Evolutionary conservation across 1,139 yeast genomes (phyloP).

Genomic region (Debaryomyces singareniensis): DNA sequence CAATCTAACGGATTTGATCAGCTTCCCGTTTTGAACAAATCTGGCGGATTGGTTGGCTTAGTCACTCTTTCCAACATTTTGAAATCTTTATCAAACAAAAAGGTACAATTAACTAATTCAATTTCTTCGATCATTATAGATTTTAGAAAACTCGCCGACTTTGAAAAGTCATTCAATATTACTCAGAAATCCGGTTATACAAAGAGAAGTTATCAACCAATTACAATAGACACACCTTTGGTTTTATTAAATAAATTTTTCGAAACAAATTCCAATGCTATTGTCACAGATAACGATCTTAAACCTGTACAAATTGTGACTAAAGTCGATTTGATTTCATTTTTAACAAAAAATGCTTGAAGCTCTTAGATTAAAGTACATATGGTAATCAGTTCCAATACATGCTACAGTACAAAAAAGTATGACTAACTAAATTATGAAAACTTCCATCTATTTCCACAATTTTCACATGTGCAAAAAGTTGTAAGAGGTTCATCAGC

Average conservation of each 20-base stretch:
- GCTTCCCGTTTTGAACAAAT: slow-evolving; percentile 62
- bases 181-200: slow-evolving; percentile 54
- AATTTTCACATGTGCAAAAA: slow-evolving; percentile 93
- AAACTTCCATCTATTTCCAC: slow-evolving; percentile 98
- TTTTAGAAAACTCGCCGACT: slow-evolving; percentile 66
- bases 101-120: slow-evolving; percentile 53
- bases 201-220: slow-evolving; percentile 61
- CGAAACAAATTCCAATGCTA: slow-evolving; percentile 82
- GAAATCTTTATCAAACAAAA: slow-evolving; percentile 60
- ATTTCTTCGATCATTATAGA: slow-evolving; percentile 64
- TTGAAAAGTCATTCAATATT: slow-evolving; percentile 61
- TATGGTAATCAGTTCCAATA: too few species aligned
- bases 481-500: slow-evolving; percentile 99
- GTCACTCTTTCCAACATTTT: slow-evolving; percentile 73
- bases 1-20: slow-evolving; percentile 82
- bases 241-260: slow-evolving; percentile 70
- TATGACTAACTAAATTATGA: slow-evolving; percentile 32
- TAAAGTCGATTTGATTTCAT: slow-evolving; percentile 77
- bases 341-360: slow-evolving; percentile 36
- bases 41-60: slow-evolving; percentile 66
- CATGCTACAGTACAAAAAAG: too few species aligned
- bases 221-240: slow-evolving; percentile 65
- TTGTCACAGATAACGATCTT: slow-evolving; percentile 66
- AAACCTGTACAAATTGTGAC: slow-evolving; percentile 83
- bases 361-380: too few species aligned